Base-by-base conservation (phyloP, 129 eudicot genomes). In the Ambrosia artemisiifolia region DNA sequence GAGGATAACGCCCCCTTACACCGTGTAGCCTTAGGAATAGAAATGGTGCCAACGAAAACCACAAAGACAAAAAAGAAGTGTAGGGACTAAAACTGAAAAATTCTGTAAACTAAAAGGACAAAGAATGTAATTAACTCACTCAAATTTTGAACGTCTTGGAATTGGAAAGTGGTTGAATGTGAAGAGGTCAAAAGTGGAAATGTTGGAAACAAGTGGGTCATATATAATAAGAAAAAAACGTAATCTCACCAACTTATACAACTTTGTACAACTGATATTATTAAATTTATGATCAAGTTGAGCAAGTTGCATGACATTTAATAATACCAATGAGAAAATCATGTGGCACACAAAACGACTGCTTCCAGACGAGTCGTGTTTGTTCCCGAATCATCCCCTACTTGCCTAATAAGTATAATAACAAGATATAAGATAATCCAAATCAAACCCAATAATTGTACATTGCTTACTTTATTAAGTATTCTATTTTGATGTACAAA, bases 251-350 rank as follows among this genome's bases (percentile, higher is more conserved):
- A 70, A 78, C 76, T 70, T 61, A 71, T 48, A 35, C 61, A 48
- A 46, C 1, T 24, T 0, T 24, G 28, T 24, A 24, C 28, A 24
- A 24, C 28, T 24, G 1, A 24, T 24, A 24, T 24, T 24, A 24
- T 24, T 24, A 24, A 24, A 24, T 64, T 7, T 10, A 11, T 28
- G 2, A 73, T 16, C 81, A 78, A 78, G 49, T 70, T 70, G 77
- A 5, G 77, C 77, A 78, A 70, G 72, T 78, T 78, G 77, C 77
- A 70, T 62, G 63, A 62, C 77, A 70, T 70, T 62, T 77, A 70
- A 77, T 77, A 70, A 20, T 77, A 49, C 6, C 49, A 48, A 50
- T 62, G 71, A 70, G 18, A 78, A 69, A 40, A 60, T 60, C 65
- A 60, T 60, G 81, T 78, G 77, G 77, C 72, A 63, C 76, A 61